Percentiles rank a stretch among this genome's conserved stretches.
Conservation (phyloP, 2,329 filamentous ascomycete species). For the Trichoderma aggressivum region DNA sequence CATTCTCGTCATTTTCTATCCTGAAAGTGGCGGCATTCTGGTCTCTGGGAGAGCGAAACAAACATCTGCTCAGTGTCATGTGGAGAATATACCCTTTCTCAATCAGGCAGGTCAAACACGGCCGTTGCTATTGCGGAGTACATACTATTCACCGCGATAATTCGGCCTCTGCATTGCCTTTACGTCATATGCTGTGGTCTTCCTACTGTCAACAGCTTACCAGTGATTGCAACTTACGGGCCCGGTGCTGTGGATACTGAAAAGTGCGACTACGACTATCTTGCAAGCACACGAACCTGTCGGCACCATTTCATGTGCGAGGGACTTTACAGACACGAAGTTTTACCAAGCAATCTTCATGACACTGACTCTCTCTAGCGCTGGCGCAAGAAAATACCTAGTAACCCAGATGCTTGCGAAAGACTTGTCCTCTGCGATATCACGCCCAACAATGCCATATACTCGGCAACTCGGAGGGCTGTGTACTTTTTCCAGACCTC, state of each 20-base stretch:
- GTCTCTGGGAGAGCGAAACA: background rate
- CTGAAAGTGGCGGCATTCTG: background rate
- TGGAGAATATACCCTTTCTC: background rate
- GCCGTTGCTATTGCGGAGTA: background rate
- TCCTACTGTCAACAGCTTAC: background rate
- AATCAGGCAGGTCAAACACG: constrained; percentile 1
- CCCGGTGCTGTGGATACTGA: background rate
- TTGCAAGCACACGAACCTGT: background rate
- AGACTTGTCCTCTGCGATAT: background rate
- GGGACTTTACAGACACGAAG: background rate
- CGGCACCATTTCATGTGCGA: background rate
- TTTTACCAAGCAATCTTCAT: background rate
- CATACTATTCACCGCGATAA: background rate
- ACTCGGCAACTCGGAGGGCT: background rate
- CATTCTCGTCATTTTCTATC: background rate
- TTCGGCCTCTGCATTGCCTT: background rate
- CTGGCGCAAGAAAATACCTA: background rate
- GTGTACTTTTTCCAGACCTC: background rate
- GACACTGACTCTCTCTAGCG: background rate
- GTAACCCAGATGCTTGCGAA: background rate
- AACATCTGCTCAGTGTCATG: too few species aligned
- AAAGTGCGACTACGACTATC: background rate
- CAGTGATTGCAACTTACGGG: background rate
- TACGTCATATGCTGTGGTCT: background rate
- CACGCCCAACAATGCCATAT: background rate